Base-by-base conservation (phyloP, 2,329 filamentous ascomycete species). In the Aspergillus japonicus region DNA sequence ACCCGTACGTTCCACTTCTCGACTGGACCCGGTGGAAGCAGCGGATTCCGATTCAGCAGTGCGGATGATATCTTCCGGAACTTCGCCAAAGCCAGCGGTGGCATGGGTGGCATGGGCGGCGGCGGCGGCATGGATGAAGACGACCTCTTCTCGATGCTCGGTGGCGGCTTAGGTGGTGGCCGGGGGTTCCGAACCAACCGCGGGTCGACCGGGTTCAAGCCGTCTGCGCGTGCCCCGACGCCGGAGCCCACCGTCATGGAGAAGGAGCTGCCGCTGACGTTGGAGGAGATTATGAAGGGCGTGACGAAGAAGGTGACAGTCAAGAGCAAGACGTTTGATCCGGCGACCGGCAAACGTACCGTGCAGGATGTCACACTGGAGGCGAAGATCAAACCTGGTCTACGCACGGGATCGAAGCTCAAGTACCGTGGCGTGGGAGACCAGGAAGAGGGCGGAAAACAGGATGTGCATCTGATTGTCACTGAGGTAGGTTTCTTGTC, bases 391-490 rank as follows among this genome's bases (percentile, higher is more conserved):
- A 98, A 97, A 80, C 88, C 92, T 5, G 95, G 95, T 60, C 80
- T 98, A 77, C 97, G 98, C 80, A 93, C 96, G 69, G 95, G 95
- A 31, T 96, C 91, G 71, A 99, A 98, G 83, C 96, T 99, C 78
- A 97, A 97, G 79, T 99, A 96, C 74, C 91, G 90, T 72, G 92
- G 94, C 47, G 93, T 99, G n/a, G 95, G 95, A 11, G 95, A 99
- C 76, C 93, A 98, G 75, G 92, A 96, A 62, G 95, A 98, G 72
- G 95, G 95, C 47, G 94, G 94, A 14, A 91, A 92, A 60, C 95
- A 99, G 76, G 95, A 99, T 77, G 78, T 99, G 55, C 93, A 97
- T 75, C 96, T 99, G 70, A 89, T 99, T 60, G 86, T 99, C 23
- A 89, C 92, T 77, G 94, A 97, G 89, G 92, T 93, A 85, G 82